phyloP scores from a whole-genome alignment of 768 basidiomycete species.

The Mrakia hoshinonis region DNA sequence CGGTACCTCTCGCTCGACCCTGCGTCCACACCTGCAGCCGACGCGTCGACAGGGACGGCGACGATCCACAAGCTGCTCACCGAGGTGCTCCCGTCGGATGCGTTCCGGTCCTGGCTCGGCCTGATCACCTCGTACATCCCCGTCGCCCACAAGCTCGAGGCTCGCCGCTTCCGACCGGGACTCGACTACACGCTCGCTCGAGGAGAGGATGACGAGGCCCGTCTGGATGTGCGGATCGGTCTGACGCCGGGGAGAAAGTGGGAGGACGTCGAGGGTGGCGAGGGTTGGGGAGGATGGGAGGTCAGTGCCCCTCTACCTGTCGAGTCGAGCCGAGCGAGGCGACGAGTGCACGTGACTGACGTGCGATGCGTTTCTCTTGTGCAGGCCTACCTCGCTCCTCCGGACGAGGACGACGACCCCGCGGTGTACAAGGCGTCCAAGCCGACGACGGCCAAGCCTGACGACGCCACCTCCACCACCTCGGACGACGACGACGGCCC shows the following conservation, averaged over 20 bases:
- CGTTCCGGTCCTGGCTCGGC: conserved; percentile 54
- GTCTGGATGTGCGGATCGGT: conserved; percentile 77
- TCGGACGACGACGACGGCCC: conserved; percentile 61
- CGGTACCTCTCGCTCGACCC: conserved; percentile 63
- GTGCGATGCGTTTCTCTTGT: neutral
- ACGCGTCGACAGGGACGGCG: neutral
- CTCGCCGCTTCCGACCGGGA: conserved; percentile 80
- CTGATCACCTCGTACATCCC: conserved; percentile 65
- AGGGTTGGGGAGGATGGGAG: conserved; percentile 90
- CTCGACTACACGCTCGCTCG: conserved; percentile 88
- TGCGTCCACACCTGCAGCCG: too few species aligned
- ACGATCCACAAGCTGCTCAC: conserved; percentile 2
- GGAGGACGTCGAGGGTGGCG: conserved; percentile 40
- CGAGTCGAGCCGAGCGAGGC: neutral
- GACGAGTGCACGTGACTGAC: neutral
- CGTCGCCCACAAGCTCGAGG: conserved; percentile 62
- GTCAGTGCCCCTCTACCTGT: conserved; percentile 44
- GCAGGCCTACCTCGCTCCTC: conserved; percentile 89
- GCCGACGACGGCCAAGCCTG: conserved; percentile 37
- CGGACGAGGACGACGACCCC: conserved; percentile 89
- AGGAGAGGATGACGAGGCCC: conserved; percentile 50
- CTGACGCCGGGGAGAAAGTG: conserved; percentile 56
- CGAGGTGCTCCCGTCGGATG: conserved; percentile 31
- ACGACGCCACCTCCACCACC: too few species aligned
- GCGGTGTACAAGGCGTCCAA: conserved; percentile 70